Conservation (phyloP, 2,329 filamentous ascomycete genomes). For the Aspergillus sp. region DNA sequence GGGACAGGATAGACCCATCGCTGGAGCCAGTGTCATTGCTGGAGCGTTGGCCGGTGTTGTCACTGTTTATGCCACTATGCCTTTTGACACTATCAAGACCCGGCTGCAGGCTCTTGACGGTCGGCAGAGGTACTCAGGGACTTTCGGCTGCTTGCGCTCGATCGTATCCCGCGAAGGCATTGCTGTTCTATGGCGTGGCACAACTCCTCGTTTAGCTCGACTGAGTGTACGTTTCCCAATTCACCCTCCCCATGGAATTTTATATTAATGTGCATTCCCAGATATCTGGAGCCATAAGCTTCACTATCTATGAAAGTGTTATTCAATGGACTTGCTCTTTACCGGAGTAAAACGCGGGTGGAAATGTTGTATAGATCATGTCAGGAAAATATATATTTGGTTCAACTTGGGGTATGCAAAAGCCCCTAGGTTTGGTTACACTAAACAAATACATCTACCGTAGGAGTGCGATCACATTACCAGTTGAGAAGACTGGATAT, state of each 20-base stretch:
- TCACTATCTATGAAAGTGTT: conserved; percentile 16
- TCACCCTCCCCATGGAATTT: background rate
- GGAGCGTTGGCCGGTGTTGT: conserved; percentile 58
- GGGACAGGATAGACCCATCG: background rate
- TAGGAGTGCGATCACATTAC: no score
- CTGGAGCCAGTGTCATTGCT: conserved; percentile 51
- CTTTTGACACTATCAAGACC: conserved; percentile 46
- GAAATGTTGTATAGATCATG: no score
- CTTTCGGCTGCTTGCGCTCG: conserved; percentile 12
- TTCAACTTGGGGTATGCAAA: no score
- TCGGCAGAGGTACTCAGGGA: conserved; percentile 48
- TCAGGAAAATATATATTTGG: no score
- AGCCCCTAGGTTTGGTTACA: no score
- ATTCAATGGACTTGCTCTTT: conserved; percentile 11
- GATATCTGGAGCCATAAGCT: conserved; percentile 18
- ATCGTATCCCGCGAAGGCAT: conserved; percentile 51
- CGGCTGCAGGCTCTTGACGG: conserved; percentile 52
- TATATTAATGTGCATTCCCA: background rate
- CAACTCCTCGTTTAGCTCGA: conserved; percentile 38
- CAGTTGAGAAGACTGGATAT: no score
- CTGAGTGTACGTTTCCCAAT: conserved; percentile 13
- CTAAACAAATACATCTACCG: no score
- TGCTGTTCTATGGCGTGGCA: conserved; percentile 63
- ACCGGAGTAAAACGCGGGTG: background rate
- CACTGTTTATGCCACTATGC: conserved; percentile 45